phyloP scores from a whole-genome alignment of 2,329 filamentous ascomycete genomes.

The Fusarium zealandicum region DNA sequence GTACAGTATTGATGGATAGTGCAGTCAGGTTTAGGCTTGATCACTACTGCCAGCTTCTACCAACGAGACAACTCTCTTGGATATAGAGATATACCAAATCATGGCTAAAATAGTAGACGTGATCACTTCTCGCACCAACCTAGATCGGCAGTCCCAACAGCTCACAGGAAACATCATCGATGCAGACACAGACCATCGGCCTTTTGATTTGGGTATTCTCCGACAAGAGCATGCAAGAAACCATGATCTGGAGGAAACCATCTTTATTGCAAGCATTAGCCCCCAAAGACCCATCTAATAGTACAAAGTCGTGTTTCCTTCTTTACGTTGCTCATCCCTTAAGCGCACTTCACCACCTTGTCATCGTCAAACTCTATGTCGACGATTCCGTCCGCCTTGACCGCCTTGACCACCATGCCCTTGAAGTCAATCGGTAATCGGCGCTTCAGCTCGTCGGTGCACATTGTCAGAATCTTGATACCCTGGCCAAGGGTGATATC shows the following conservation, averaged over 20 bases:
- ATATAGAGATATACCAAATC: no score
- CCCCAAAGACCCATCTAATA: slow-evolving; percentile 43
- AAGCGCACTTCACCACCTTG: slow-evolving; percentile 70
- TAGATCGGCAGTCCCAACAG: no score
- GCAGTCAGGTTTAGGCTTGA: no score
- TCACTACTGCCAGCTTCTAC: no score
- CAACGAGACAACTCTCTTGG: no score
- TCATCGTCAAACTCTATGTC: slow-evolving; percentile 88
- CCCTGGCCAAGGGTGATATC: slow-evolving; percentile 90
- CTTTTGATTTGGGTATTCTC: no score
- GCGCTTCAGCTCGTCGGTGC: slow-evolving; percentile 95
- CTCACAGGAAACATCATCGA: no score
- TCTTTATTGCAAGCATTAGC: slow-evolving; percentile 38
- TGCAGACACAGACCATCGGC: no score
- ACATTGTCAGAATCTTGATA: slow-evolving; percentile 91
- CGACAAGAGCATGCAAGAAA: background rate
- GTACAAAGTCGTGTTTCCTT: slow-evolving; percentile 47
- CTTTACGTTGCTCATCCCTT: slow-evolving; percentile 37
- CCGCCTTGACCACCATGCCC: slow-evolving; percentile 90
- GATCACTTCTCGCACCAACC: no score
- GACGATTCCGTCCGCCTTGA: slow-evolving; percentile 91
- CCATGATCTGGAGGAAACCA: slow-evolving; percentile 29
- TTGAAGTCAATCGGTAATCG: slow-evolving; percentile 99
- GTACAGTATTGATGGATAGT: no score
- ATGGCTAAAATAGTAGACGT: no score